A percentile compares a stretch with the other conserved stretches of the same genome.
Evolutionary conservation across 305 asterid species (phyloP).

Genomic region (Solanum hybrid): DNA sequence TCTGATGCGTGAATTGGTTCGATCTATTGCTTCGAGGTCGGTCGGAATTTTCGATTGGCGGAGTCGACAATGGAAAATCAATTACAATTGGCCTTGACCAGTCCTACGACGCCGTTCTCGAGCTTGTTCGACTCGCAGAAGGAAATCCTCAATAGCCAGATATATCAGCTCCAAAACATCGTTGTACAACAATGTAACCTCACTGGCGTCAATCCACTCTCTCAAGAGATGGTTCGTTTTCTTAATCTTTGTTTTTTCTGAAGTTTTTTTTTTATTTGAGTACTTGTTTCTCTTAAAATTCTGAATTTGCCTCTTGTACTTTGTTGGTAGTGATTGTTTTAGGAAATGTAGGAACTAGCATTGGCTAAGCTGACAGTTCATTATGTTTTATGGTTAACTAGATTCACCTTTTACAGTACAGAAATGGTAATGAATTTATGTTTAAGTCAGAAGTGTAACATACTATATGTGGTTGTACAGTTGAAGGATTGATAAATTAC

Average conservation of each 20-base stretch:
- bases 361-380: no score
- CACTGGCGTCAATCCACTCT: conserved; percentile 93
- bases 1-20: neutral
- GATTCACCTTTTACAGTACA: neutral
- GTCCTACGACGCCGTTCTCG: conserved; percentile 37
- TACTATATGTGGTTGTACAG: neutral
- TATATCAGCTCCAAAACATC: conserved; percentile 63
- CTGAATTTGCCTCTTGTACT: no score
- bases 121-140: conserved; percentile 56
- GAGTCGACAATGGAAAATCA: conserved; percentile 32
- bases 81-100: conserved; percentile 23
- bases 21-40: conserved; percentile 2
- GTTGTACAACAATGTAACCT: conserved; percentile 74
- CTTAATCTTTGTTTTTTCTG: neutral
- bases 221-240: conserved; percentile 80
- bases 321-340: no score
- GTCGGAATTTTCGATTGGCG: neutral
- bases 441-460: neutral
- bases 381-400: no score
- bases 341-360: no score
- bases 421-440: neutral
- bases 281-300: no score
- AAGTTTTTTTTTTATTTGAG: no score
- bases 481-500: neutral
- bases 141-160: conserved; percentile 52